Base-by-base conservation (phyloP, 2,329 filamentous ascomycete species). In the Davidsoniella virescens region DNA sequence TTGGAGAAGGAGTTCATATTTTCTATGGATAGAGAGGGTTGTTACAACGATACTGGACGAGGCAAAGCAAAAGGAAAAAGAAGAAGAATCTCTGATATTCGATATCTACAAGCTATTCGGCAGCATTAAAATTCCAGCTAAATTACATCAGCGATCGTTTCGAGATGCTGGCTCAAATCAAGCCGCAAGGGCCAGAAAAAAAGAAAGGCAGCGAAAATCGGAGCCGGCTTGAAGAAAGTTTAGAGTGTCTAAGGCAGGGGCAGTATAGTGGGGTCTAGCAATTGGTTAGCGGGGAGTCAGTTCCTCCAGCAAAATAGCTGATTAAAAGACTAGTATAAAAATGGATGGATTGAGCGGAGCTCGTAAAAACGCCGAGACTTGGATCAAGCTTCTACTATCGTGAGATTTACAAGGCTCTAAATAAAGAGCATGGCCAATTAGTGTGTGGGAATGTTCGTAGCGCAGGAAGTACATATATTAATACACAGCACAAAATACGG, bases 1-100 rank as follows among this genome's bases (percentile, higher is more conserved):
- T 50, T 50, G 49, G 54, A 39, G 42, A 54, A 52, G 29, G 50
- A 16, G 52, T 47, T 50, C 47, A 53, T 47, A 41, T 39, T 52
- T 20, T 43, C 16, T 18, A 42, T 48, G 37, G 18, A 23, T 5
- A 46, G 37, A 49, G 47, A 33, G 23, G 51, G 37, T 36, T 17
- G 8, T 23, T 40, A 26, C 25, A 41, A 9, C 39, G 20, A 16
- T 42, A 12, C 20, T 23, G 5, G 12, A 33, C 8, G 47, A 44
- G 33, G 45, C 16, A 37, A 42, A 33, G 4, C 17, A 4, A 42
- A 46, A 23, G 42, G 23, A 38, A 42, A 33, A 29, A 41, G 38
- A 44, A 49, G 37, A 16, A 26, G 17, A 26, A 5, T 25, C 26
- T 37, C 48, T 10, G 44, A 40, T 44, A 16, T 39, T 26, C 17